phyloP scores from a whole-genome alignment of 176 grass and related monocot genomes.

The Lolium multiflorum region DNA sequence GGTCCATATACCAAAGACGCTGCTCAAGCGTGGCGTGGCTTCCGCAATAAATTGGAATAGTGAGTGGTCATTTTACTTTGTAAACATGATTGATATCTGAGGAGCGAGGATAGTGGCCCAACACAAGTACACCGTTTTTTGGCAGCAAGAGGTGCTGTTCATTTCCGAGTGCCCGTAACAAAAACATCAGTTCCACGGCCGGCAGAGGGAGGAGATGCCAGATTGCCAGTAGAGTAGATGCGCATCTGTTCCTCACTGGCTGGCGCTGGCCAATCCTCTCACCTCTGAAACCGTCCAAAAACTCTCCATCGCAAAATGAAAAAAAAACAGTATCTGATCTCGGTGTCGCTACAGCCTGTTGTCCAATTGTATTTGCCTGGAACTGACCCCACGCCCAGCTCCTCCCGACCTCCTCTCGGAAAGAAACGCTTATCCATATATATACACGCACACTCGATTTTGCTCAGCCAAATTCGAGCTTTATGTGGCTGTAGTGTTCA shows the following conservation, averaged over 20 bases:
- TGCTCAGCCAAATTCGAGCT: not conserved
- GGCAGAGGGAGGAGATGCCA: conserved; percentile 44
- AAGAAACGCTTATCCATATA: not conserved
- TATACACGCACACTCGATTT: not conserved
- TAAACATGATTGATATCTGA: too few relatives aligned
- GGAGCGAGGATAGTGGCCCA: not conserved
- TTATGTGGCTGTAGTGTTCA: not conserved
- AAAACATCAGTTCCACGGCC: not conserved
- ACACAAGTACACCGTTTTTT: not conserved
- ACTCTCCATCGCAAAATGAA: not conserved
- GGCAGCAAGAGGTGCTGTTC: not conserved
- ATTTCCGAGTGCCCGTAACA: not conserved
- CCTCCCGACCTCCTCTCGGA: not conserved
- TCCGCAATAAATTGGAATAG: too few relatives aligned
- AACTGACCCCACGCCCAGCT: conserved; percentile 34
- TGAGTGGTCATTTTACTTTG: too few relatives aligned
- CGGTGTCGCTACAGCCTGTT: conserved; percentile 51
- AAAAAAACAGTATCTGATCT: not conserved
- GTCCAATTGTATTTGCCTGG: conserved; percentile 44
- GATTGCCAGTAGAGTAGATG: conserved; percentile 51
- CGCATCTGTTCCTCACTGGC: conserved; percentile 41
- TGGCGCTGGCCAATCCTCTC: conserved; percentile 33
- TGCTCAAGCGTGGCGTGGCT: too few relatives aligned
- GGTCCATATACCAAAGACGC: too few relatives aligned
- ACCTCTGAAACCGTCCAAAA: conserved; percentile 37